A percentile compares a stretch with the other conserved stretches of the same genome.
These are phyloP conservation scores for Marsdenia floribunda DNA, from an alignment of 257 asterid species.

Conservation along the genomic window DNA sequence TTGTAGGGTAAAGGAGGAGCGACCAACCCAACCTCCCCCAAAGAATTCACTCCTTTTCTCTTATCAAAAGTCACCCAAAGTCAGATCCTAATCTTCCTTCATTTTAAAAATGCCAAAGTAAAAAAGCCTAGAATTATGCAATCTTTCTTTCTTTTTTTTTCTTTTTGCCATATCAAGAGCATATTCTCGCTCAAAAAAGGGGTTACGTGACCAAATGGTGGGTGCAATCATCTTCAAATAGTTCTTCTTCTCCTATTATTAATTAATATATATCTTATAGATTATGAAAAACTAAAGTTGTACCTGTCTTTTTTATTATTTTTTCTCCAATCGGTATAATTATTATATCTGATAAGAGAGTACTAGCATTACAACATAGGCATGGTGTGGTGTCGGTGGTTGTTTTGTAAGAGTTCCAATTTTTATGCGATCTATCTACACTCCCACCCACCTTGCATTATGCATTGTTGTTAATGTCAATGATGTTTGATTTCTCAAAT, in stretches of 20 bases:
- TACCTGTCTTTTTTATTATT: background rate
- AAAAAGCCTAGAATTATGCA: constrained; percentile 16
- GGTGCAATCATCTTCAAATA: constrained; percentile 21
- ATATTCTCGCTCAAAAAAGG: background rate
- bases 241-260: background rate
- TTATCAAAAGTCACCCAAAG: background rate
- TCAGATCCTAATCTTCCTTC: background rate
- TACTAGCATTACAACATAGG: constrained; percentile 7
- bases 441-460: background rate
- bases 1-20: constrained; percentile 23
- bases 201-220: constrained; percentile 15
- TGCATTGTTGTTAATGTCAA: background rate
- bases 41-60: constrained; percentile 6
- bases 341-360: constrained; percentile 7
- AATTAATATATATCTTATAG: too few species aligned
- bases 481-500: constrained; percentile 16
- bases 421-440: background rate
- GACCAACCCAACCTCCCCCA: background rate
- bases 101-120: background rate
- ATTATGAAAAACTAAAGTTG: too few species aligned
- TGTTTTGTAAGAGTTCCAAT: background rate
- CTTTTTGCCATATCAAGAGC: background rate
- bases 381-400: constrained; percentile 22
- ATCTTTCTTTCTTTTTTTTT: background rate
- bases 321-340: background rate